Conservation (phyloP, 2,329 filamentous ascomycete species). For the Aureobasidium zeae region DNA sequence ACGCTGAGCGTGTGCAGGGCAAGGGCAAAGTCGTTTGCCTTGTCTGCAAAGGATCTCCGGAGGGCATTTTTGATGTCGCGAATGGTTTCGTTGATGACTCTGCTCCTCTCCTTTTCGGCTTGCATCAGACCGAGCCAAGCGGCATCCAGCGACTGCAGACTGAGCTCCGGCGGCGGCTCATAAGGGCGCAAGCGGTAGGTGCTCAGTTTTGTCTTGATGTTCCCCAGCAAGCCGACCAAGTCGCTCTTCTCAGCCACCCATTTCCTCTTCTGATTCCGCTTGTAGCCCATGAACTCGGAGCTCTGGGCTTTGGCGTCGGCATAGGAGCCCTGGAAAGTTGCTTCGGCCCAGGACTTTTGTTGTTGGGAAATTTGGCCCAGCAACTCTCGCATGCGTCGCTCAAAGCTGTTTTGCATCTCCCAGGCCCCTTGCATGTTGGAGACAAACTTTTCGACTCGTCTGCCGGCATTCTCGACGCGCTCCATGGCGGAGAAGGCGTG, state of each 20-base stretch:
- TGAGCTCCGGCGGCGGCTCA: slow-evolving; percentile 75
- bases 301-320: slow-evolving; percentile 83
- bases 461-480: slow-evolving; percentile 91
- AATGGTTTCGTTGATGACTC: slow-evolving; percentile 96
- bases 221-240: slow-evolving; percentile 81
- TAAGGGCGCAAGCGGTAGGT: slow-evolving; percentile 90
- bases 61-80: slow-evolving; percentile 96
- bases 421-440: slow-evolving; percentile 98
- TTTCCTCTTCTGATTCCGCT: slow-evolving; percentile 77
- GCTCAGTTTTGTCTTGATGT: slow-evolving; percentile 97
- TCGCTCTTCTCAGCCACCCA: slow-evolving; percentile 99
- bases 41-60: slow-evolving; percentile 87
- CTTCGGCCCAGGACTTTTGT: slow-evolving; percentile 63
- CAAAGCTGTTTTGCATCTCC: slow-evolving; percentile 98
- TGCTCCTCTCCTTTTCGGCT: slow-evolving; percentile 78
- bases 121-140: slow-evolving; percentile 75
- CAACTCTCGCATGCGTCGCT: slow-evolving; percentile 78
- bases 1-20: slow-evolving; percentile 90
- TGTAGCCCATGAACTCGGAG: slow-evolving; percentile 75
- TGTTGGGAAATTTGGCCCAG: slow-evolving; percentile 66
- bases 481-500: slow-evolving; percentile 99
- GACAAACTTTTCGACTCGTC: slow-evolving; percentile 95
- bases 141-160: slow-evolving; percentile 68
- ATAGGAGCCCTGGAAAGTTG: slow-evolving; percentile 86
- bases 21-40: slow-evolving; percentile 94